Evolutionary conservation across 345 rosid genomes (phyloP), one percentile per base, ranked within the genome.

Genomic region (Ceriops zippeliana): DNA sequence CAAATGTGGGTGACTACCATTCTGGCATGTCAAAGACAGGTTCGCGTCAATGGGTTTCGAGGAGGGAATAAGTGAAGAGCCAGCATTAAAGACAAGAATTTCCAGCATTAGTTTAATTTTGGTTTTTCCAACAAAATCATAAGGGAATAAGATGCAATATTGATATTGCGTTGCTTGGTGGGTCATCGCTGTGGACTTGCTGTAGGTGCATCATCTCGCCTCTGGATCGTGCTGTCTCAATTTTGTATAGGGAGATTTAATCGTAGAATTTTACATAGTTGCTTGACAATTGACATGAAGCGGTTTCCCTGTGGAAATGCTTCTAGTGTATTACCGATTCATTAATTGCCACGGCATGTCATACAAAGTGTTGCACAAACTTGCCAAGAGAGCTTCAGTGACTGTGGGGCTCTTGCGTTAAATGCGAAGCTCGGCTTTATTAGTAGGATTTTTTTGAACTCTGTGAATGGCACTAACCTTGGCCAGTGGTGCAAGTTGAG

Each of bases 1-100:
- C 96, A 62, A 56, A 56, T 56, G 59, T 56, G 24, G 59, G 59
- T 56, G 59, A 56, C 24, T 56, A 56, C 28, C 9, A 56, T 15
- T 56, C 59, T 56, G 28, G 58, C 11, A 21, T 54, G 58, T 54
- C 58, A 22, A 54, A 22, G 58, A 56, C 19, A 56, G 59, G 59
- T 56, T 56, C 59, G 2, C 16, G 28, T 24, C 31, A 17, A n/a
- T 22, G 58, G 58, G 28, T 54, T 54, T 22, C 58, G 58, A 2
- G 59, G 59, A n/a, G 59, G 30, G 11, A 56, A 24, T 15, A 56
- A 56, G 59, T 24, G 59, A 56, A 21, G 59, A 56, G 24, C 30
- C 10, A 10, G 59, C 28, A 4, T 56, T 27, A 56, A 24, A 15
- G 24, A 91, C 49, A 11, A 13, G 17, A 42, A 42, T 11, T 42